Percentiles rank a stretch among this genome's conserved stretches.
These are phyloP conservation scores for barrel medic (Medicago truncatula) DNA, from an alignment of 306 rosid species.

Conservation along the genomic window MtrunA17r5.0-ANR NC_053046.1:14928001-14928500, in stretches of 20 bases:
- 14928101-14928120: no score
- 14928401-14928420: conserved; percentile 20
- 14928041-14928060: no score
- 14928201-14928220: conserved; percentile 81
- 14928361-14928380: background rate
- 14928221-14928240: conserved; percentile 40
- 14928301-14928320: conserved; percentile 3
- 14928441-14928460: conserved; percentile 87
- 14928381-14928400: conserved; percentile 8
- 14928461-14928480: conserved; percentile 85
- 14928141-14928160: conserved; percentile 84
- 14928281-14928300: conserved; percentile 37
- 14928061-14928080: no score
- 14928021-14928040: no score
- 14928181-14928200: conserved; percentile 74
- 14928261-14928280: conserved; percentile 12
- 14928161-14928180: conserved; percentile 81
- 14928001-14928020: no score
- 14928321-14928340: conserved; percentile 14
- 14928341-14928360: background rate
- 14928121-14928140: conserved; percentile 56
- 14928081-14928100: no score
- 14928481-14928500: conserved; percentile 38
- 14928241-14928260: conserved; percentile 25
- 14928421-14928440: conserved; percentile 96